Evolutionary conservation across 805 yeast species (phyloP).

Genomic region (Metschnikowia henanensis): DNA sequence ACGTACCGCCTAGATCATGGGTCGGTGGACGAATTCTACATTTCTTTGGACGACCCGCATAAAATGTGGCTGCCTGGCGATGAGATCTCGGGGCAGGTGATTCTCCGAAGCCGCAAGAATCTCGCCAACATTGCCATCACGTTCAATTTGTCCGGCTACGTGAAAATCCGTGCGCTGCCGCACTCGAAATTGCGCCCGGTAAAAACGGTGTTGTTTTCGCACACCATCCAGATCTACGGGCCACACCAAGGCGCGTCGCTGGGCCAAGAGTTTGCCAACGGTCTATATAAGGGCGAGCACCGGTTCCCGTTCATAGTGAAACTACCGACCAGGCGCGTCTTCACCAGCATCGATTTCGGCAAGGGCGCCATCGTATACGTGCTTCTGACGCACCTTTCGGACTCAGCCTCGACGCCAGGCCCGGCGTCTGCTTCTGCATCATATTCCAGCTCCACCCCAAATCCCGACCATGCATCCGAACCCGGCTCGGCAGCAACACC

Average conservation of each 20-base stretch:
- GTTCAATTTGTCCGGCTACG: slow-evolving; percentile 55
- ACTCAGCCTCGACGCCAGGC: slow-evolving; percentile 6
- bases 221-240: slow-evolving; percentile 61
- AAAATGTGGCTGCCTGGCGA: slow-evolving; percentile 81
- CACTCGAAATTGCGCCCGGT: slow-evolving; percentile 54
- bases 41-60: slow-evolving; percentile 73
- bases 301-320: slow-evolving; percentile 82
- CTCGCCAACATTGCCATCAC: slow-evolving; percentile 52
- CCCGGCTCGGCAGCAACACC: neutral
- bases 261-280: slow-evolving; percentile 33
- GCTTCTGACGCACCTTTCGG: slow-evolving; percentile 49
- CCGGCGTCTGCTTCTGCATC: neutral
- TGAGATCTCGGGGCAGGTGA: slow-evolving; percentile 61
- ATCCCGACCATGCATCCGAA: neutral
- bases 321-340: slow-evolving; percentile 71
- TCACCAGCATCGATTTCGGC: slow-evolving; percentile 78
- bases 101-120: slow-evolving; percentile 56
- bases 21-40: slow-evolving; percentile 63
- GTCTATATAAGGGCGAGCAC: slow-evolving; percentile 81
- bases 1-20: slow-evolving; percentile 34
- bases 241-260: slow-evolving; percentile 8
- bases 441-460: neutral
- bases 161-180: slow-evolving; percentile 53
- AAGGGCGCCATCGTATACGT: slow-evolving; percentile 77
- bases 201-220: slow-evolving; percentile 55